Base-by-base conservation (phyloP, 805 yeast species). In the Sugiyamaella smithiae region DNA sequence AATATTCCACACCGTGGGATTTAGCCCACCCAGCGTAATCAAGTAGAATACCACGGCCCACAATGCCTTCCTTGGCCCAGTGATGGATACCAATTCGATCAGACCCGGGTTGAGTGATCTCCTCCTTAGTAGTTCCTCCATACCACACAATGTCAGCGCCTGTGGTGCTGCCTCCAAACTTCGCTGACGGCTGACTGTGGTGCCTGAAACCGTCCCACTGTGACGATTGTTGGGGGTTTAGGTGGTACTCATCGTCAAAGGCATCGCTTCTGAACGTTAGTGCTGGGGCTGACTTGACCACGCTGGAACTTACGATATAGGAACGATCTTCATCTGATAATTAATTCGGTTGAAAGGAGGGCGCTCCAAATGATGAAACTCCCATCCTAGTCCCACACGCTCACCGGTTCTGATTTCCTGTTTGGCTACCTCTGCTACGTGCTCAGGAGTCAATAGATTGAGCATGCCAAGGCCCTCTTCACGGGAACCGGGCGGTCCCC, bases 131-230 rank as follows among this genome's bases (percentile, higher is more conserved):
- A 20, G 43, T 47, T n/a, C 28, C 43, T 19, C 38, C 42, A 3
- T 40, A 52, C 25, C 42, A 52, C 40, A 45, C 29, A 19, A 61
- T 52, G 22, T 64, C 61, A 16, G 48, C 49, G 4, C 53, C 46
- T 52, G 55, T 58, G 51, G 55, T 57, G 38, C 60, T 57, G 40
- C 55, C 59, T 33, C 62, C 49, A 57, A 26, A 46, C 49, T 31
- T 51, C 40, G 16, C 17, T 19, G 17, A 26, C 49, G 7, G 56
- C 29, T 61, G 65, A 6, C 57, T 49, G 45, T 56, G 60, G 45
- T 64, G 68, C 14, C 67, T 51, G 42, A 64, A 54, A 4, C 68
- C 68, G 43, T 64, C 68, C 67, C 67, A 64, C 51, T 64, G 68
- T 14, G 63, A 57, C 16, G 63, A 55, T 14, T 54, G 53, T 48